A percentile compares a stretch with the other conserved stretches of the same genome.
phyloP scores from a whole-genome alignment of 176 grass and related monocot species.

The Aegilops tauschii region DNA sequence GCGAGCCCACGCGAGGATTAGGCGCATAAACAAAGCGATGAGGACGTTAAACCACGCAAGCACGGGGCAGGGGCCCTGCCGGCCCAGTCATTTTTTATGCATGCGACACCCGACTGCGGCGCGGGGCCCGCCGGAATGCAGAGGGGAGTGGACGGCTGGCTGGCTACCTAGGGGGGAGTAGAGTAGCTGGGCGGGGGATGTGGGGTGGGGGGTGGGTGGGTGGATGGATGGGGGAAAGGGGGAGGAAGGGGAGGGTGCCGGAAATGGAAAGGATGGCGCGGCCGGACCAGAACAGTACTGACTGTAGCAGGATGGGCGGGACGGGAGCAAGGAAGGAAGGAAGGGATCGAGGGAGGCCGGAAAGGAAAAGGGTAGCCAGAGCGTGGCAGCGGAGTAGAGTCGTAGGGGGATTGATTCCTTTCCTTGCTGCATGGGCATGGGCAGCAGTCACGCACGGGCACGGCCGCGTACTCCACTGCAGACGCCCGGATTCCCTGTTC shows the following conservation, averaged over 20 bases:
- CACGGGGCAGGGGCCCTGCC: background rate
- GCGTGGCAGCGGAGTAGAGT: no score
- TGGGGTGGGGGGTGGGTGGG: background rate
- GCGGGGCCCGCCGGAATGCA: background rate
- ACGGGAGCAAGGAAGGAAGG: no score
- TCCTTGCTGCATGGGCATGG: background rate
- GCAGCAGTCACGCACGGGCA: constrained; percentile 9
- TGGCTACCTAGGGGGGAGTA: background rate
- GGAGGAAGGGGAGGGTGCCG: constrained; percentile 32
- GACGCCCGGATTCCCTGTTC: background rate
- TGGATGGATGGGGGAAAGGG: background rate
- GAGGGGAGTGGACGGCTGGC: background rate
- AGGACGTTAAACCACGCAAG: background rate
- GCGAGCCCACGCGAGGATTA: constrained; percentile 23
- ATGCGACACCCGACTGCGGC: background rate
- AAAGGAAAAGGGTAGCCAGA: background rate
- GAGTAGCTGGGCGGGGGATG: background rate
- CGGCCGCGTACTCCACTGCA: constrained; percentile 5
- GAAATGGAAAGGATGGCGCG: constrained; percentile 42
- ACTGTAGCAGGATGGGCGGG: constrained; percentile 25
- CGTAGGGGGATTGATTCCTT: background rate
- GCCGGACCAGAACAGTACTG: constrained; percentile 39
- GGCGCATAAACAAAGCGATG: constrained; percentile 7
- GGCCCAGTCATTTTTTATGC: constrained; percentile 53
- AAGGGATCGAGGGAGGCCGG: background rate